Base-by-base conservation (phyloP, 257 asterid species). In the Solanum paucissectum region DNA sequence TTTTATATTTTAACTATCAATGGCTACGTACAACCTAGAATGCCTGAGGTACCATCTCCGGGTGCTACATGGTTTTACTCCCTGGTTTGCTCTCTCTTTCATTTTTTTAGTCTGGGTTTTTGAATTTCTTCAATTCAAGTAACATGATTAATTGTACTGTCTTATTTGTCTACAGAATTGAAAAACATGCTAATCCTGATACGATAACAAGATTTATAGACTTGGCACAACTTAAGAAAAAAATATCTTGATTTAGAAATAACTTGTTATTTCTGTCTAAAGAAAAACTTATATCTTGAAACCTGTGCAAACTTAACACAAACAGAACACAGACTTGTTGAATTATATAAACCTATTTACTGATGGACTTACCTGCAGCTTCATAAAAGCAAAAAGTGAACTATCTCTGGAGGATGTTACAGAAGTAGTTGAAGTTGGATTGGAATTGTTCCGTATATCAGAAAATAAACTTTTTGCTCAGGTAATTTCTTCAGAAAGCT, bases 321-420 rank as follows among this genome's bases (percentile, higher is more conserved):
- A 25, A 44, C 44, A 40, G 83, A n/a, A 38, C 12, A 76, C 5
- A 1, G 84, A 40, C 37, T 25, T 44, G 27, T 77, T 29, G 38
- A 42, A 77, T 77, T 42, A 44, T 44, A 79, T 79, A n/a, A 77
- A 42, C 66, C 42, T 46, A 20, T 20, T 81, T 32, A 81, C 42
- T 81, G 33, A 81, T 18, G 69, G 69, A 29, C 42, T 32, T 37
- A 8, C 86, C 87, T 88, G 88, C 98, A 97, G 99, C 86, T 97
- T 93, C 88, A 88, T 96, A 86, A 94, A 91, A 93, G 99, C 99
- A 32, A 96, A 94, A 90, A 97, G 99, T 82, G 99, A 97, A 75
- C 83, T 96, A 89, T 81, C 91, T 76, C 81, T 94, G 86, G 99
- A 94, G 91, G 99, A 96, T 91, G 99, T 97, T 83, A 85, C 93